Percentiles rank a stretch among this genome's conserved stretches.
phyloP scores from a whole-genome alignment of 768 basidiomycete genomes.

The Pleurotus tuoliensis region DNA sequence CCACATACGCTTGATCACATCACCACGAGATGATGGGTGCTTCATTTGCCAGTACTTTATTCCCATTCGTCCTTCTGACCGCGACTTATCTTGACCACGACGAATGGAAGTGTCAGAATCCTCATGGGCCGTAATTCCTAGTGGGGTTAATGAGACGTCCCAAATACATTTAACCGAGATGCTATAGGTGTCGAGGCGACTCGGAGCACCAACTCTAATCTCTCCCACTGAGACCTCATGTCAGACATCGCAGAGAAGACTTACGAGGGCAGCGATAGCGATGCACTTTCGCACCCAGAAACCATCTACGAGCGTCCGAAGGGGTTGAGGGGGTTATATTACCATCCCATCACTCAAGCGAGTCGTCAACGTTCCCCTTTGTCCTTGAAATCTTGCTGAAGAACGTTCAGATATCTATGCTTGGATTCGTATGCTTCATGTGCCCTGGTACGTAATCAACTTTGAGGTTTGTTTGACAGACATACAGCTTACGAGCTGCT shows the following conservation, averaged over 20 bases:
- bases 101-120: no score
- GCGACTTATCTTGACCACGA: no score
- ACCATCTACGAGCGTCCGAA: slow-evolving; percentile 40
- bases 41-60: no score
- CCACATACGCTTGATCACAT: no score
- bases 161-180: no score
- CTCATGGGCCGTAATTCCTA: no score
- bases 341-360: slow-evolving; percentile 51
- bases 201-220: no score
- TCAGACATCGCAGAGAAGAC: slow-evolving; percentile 14
- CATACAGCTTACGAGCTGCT: slow-evolving; percentile 28
- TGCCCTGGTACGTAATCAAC: slow-evolving; percentile 40
- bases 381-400: neutral
- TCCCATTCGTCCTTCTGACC: no score
- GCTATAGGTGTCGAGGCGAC: no score
- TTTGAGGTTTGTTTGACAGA: neutral
- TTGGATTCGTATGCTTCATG: slow-evolving; percentile 73
- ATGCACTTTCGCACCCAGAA: slow-evolving; percentile 19
- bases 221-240: neutral
- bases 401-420: slow-evolving; percentile 38
- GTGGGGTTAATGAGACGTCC: no score
- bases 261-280: slow-evolving; percentile 17
- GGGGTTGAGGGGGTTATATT: slow-evolving; percentile 54
- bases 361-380: slow-evolving; percentile 4
- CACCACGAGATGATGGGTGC: no score